A percentile compares a stretch with the other conserved stretches of the same genome.
These are phyloP conservation scores for Fusarium sp. DNA, from an alignment of 2,329 filamentous ascomycete species.

Conservation along the genomic window DNA sequence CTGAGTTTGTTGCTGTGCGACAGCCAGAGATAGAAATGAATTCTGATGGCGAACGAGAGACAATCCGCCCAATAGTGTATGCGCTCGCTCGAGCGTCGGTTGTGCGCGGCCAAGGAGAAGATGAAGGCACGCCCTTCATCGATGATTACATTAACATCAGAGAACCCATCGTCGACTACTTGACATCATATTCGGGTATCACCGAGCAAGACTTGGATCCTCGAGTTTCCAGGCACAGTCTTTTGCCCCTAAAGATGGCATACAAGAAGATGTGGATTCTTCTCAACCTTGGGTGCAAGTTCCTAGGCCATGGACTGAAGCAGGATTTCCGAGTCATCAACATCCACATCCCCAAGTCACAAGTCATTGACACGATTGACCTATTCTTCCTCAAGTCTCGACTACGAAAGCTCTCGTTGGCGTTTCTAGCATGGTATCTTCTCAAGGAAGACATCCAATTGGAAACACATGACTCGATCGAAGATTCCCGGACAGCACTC, in stretches of 20 bases:
- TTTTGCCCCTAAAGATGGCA: slow-evolving; percentile 86
- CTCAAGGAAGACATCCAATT: slow-evolving; percentile 94
- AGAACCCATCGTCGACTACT: slow-evolving; percentile 92
- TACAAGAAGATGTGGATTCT: slow-evolving; percentile 99
- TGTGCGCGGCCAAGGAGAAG: slow-evolving; percentile 78
- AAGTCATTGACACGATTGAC: slow-evolving; percentile 94
- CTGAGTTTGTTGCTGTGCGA: slow-evolving; percentile 93
- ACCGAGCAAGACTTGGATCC: slow-evolving; percentile 85
- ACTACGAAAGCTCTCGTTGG: slow-evolving; percentile 86
- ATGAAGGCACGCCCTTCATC: slow-evolving; percentile 88
- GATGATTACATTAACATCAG: slow-evolving; percentile 96
- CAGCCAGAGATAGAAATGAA: slow-evolving; percentile 97
- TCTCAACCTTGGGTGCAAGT: slow-evolving; percentile 91
- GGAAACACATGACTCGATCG: slow-evolving; percentile 92
- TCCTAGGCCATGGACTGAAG: slow-evolving; percentile 91
- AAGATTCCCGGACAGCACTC: slow-evolving; percentile 90
- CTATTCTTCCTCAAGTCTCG: slow-evolving; percentile 85
- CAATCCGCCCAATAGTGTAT: slow-evolving; percentile 88
- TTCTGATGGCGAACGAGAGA: slow-evolving; percentile 88
- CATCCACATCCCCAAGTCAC: slow-evolving; percentile 88
- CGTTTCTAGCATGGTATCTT: slow-evolving; percentile 90
- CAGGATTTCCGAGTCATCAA: slow-evolving; percentile 99
- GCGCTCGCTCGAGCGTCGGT: slow-evolving; percentile 94
- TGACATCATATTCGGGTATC: slow-evolving; percentile 94
- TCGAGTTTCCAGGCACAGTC: slow-evolving; percentile 78